These are phyloP conservation scores for Brassica hybrid DNA, from an alignment of 441 rosid species.

Conservation along the genomic window DNA sequence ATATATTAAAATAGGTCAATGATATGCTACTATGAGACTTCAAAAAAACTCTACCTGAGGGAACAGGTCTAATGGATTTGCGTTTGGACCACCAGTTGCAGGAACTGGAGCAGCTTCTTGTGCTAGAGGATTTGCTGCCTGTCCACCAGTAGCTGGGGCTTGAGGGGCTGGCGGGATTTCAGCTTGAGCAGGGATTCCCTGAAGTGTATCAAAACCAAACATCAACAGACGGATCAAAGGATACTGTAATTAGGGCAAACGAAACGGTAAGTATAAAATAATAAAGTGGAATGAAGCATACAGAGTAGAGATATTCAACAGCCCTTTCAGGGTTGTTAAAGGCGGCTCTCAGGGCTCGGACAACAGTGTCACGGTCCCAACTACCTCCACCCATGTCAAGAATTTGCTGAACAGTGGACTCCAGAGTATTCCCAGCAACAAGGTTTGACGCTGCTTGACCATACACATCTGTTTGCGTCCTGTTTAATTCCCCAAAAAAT, in stretches of 20 bases:
- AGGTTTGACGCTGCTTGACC: slow-evolving; percentile 75
- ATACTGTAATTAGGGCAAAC: not conserved
- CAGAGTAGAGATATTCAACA: slow-evolving; percentile 66
- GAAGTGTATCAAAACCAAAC: slow-evolving; percentile 1
- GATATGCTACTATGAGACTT: not conserved
- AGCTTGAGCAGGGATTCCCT: slow-evolving; percentile 83
- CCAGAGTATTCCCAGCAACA: slow-evolving; percentile 62
- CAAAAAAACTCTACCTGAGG: slow-evolving; percentile 59
- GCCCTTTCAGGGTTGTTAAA: slow-evolving; percentile 75
- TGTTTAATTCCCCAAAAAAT: slow-evolving; percentile 16
- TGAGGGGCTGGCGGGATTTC: slow-evolving; percentile 61
- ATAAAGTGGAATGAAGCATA: slow-evolving; percentile 33
- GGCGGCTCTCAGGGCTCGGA: slow-evolving; percentile 70
- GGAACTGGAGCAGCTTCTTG: slow-evolving; percentile 52
- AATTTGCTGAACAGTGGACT: slow-evolving; percentile 59
- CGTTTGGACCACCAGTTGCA: slow-evolving; percentile 70
- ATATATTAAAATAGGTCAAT: not conserved
- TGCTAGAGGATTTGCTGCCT: slow-evolving; percentile 53
- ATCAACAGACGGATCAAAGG: not conserved
- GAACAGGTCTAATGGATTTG: slow-evolving; percentile 78
- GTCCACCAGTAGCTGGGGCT: slow-evolving; percentile 54
- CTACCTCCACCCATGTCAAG: slow-evolving; percentile 79
- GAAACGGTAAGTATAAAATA: slow-evolving; percentile 2
- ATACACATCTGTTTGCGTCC: slow-evolving; percentile 53
- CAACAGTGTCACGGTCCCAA: slow-evolving; percentile 72